phyloP scores from a whole-genome alignment of 2,329 filamentous ascomycete genomes.

The Tolypocladium sp. region DNA sequence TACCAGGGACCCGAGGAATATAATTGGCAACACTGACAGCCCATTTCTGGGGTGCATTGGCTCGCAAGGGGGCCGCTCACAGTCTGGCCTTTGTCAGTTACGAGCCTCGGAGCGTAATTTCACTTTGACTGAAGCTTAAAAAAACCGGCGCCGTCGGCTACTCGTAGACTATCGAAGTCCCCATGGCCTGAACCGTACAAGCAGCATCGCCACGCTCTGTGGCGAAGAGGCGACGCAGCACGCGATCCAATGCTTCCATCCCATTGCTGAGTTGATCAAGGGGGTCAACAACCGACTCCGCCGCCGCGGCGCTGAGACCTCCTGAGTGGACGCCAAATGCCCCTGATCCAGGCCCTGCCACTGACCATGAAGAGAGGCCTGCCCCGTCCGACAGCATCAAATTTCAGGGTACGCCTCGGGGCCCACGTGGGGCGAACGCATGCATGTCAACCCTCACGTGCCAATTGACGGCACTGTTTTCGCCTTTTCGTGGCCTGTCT shows the following conservation, averaged over 20 bases:
- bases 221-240: background rate
- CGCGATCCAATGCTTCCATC: background rate
- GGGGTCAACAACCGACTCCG: background rate
- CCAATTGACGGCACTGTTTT: background rate
- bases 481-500: no score
- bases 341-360: background rate
- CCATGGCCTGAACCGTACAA: background rate
- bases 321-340: background rate
- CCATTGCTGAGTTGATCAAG: background rate
- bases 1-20: constrained; percentile 6
- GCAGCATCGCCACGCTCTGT: background rate
- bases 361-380: no score
- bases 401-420: background rate
- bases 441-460: background rate
- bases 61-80: constrained; percentile 11
- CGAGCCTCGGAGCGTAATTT: background rate
- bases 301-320: background rate
- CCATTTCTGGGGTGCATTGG: constrained; percentile 9
- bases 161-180: background rate
- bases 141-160: background rate
- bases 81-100: background rate
- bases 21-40: constrained; percentile 8
- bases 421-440: background rate
- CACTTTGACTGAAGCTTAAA: background rate
- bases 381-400: background rate